These are phyloP conservation scores for Saksenaea oblongispora DNA, from an alignment of 371 early-diverging fungal species.

Conservation along the genomic window DNA sequence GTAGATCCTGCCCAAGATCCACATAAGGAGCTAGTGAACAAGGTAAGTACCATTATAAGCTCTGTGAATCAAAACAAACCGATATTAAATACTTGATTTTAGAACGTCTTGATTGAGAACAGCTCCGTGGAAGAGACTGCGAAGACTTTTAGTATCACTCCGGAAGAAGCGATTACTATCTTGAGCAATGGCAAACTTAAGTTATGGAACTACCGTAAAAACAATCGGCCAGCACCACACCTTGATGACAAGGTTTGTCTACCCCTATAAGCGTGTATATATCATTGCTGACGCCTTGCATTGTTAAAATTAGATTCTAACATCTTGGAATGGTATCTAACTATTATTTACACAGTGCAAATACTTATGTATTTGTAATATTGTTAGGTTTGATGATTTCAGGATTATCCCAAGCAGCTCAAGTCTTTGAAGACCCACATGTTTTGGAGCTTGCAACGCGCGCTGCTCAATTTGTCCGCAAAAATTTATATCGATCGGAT, in stretches of 20 bases:
- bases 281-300: background rate
- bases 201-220: conserved; percentile 45
- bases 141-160: background rate
- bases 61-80: background rate
- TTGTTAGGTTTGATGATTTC: conserved; percentile 56
- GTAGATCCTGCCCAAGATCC: conserved; percentile 57
- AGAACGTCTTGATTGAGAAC: background rate
- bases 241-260: conserved; percentile 60
- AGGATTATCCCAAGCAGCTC: conserved; percentile 47
- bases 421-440: conserved; percentile 26
- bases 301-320: background rate
- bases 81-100: background rate
- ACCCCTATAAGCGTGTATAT: background rate
- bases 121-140: background rate
- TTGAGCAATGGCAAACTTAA: conserved; percentile 10
- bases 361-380: background rate
- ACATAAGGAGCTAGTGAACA: conserved; percentile 56
- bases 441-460: conserved; percentile 38
- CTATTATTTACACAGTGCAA: background rate
- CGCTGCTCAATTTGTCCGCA: conserved; percentile 56
- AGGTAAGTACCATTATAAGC: conserved; percentile 34
- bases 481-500: conserved; percentile 40
- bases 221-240: conserved; percentile 61
- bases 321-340: background rate
- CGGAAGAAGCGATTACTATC: conserved; percentile 8